A percentile compares a stretch with the other conserved stretches of the same genome.
Conservation (phyloP, 164 flowering plant species). For the Nymphaea colorata region DNA sequence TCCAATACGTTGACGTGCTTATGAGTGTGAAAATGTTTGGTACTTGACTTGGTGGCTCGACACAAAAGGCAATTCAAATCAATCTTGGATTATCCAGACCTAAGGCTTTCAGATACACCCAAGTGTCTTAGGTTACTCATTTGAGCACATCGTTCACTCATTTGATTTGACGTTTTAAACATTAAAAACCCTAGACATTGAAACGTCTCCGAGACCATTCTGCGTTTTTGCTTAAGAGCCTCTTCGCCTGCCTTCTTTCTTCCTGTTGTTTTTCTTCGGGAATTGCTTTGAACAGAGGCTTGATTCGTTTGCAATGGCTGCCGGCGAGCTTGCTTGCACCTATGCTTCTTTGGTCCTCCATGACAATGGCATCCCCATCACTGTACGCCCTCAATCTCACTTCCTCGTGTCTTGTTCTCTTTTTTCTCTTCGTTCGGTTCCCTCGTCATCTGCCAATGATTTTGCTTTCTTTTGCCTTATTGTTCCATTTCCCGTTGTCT, state of each 20-base stretch:
- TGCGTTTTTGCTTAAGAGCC: not conserved
- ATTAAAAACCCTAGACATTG: not conserved
- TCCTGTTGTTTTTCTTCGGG: not conserved
- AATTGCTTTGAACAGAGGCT: not conserved
- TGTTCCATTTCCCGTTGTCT: too few species aligned
- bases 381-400: conserved; percentile 1
- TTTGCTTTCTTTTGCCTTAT: not conserved
- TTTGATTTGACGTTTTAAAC: too few species aligned
- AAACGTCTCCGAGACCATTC: not conserved
- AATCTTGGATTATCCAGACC: too few species aligned
- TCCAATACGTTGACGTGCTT: too few species aligned
- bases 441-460: not conserved
- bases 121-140: too few species aligned
- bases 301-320: conserved; percentile 5
- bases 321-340: conserved; percentile 9
- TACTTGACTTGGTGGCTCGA: too few species aligned
- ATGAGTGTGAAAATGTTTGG: too few species aligned
- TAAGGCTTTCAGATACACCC: too few species aligned
- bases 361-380: conserved; percentile 13
- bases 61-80: too few species aligned
- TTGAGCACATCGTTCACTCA: too few species aligned
- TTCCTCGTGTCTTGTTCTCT: not conserved
- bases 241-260: not conserved
- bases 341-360: conserved; percentile 12
- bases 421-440: not conserved